Base-by-base conservation (phyloP, 1,284 basidiomycete species). In the Meira nashicola region DNA sequence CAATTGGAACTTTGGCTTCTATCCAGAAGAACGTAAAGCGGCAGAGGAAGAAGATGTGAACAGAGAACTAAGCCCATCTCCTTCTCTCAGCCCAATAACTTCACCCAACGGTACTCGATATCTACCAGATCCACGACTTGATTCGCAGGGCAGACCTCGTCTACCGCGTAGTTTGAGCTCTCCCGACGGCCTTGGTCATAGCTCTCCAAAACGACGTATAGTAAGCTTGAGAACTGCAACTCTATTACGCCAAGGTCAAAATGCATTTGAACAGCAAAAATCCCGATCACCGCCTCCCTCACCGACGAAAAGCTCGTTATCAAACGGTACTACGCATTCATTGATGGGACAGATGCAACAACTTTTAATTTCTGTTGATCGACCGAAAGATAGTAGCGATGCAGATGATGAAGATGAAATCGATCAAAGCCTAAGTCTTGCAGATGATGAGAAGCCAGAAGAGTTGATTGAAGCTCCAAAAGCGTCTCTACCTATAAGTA, bases 1-100 rank as follows among this genome's bases (percentile, higher is more conserved):
- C 19, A 64, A 58, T 2, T 63, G 64, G 17, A 67, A 59, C 19
- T 60, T 69, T 15, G 67, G 65, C 9, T 69, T 69, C 51, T 69
- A 69, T 40, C 62, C 63, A 9, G 65, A 69, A 53, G 67, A 69
- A 52, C 64, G 67, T 2, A 25, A 38, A 28, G 28, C 28, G 28
- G 28, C 28, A 3, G 28, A 33, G 8, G 33, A 21, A 15, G 17
- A 23, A n/a, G 19, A 55, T 6, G 33, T 38, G 15, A 7, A 54
- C 28, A 23, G 21, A 48, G 46, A 48, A 17, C 17, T 25, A 5
- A 23, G 25, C 17, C 17, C 12, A 21, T n/a, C 17, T 14, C 17
- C 23, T 19, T 15, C 14, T 15, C 5, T 48, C 4, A 15, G 25
- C 21, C 12, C 46, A 21, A n/a, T 48, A 5, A 14, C 25, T 14